A percentile compares a stretch with the other conserved stretches of the same genome.
Conservation (phyloP, 192 early-diverging fungal genomes). For the Chytriomyces sp. region DNA sequence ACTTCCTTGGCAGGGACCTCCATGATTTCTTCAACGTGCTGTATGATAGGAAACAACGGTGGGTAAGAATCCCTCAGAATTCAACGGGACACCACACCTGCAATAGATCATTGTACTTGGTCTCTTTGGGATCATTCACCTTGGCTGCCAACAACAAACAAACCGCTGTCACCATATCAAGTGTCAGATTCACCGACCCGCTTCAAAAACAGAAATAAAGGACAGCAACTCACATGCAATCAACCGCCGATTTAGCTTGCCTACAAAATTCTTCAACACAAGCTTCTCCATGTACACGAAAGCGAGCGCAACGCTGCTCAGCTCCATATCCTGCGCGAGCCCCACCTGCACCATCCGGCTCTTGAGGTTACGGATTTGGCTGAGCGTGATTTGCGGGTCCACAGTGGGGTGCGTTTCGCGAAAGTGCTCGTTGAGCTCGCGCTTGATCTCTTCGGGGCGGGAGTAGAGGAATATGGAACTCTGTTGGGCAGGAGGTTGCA, state of each 20-base stretch:
- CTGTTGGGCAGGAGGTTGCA: constrained; percentile 39
- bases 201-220: background rate
- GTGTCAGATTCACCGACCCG: background rate
- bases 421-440: constrained; percentile 87
- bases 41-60: background rate
- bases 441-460: constrained; percentile 78
- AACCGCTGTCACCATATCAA: constrained; percentile 43
- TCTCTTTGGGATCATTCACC: constrained; percentile 82
- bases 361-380: constrained; percentile 86
- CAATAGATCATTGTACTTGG: constrained; percentile 60
- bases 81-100: constrained; percentile 46
- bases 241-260: constrained; percentile 72
- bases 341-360: constrained; percentile 64
- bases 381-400: constrained; percentile 78
- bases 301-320: constrained; percentile 84
- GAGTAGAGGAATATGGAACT: constrained; percentile 83
- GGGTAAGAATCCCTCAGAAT: background rate
- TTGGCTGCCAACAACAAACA: constrained; percentile 84
- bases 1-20: constrained; percentile 78
- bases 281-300: constrained; percentile 98
- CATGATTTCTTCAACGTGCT: constrained; percentile 67
- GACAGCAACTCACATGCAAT: constrained; percentile 52
- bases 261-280: constrained; percentile 68
- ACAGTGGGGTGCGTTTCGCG: constrained; percentile 79
- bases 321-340: constrained; percentile 71